These are phyloP conservation scores for Melaleuca quinquenervia DNA, from an alignment of 345 rosid genomes.

Conservation along the genomic window DNA sequence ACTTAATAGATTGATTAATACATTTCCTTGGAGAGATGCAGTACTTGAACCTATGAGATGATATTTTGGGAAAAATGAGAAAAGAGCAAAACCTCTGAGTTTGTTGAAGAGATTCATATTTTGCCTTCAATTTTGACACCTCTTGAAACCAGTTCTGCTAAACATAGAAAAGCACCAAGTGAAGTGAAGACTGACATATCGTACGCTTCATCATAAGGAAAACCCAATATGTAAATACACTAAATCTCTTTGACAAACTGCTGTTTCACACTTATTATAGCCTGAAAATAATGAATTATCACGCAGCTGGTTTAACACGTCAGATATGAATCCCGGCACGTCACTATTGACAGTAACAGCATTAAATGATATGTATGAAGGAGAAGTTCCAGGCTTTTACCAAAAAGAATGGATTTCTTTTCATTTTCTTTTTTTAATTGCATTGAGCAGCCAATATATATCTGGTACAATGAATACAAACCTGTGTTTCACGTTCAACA, in stretches of 20 bases:
- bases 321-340: background rate
- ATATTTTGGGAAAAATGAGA: background rate
- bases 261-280: background rate
- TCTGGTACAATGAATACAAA: background rate
- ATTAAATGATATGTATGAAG: background rate
- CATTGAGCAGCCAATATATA: background rate
- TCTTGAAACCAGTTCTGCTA: constrained; percentile 75
- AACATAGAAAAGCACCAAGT: background rate
- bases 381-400: background rate
- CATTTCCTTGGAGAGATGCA: background rate
- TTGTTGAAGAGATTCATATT: constrained; percentile 71
- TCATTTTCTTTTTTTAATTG: too few species aligned
- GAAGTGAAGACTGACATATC: background rate
- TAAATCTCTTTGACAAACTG: background rate
- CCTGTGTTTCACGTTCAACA: constrained; percentile 65
- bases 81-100: constrained; percentile 48
- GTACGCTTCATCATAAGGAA: background rate
- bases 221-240: background rate
- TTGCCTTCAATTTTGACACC: constrained; percentile 57
- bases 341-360: background rate
- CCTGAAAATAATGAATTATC: background rate
- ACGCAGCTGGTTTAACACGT: background rate
- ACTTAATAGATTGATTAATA: background rate
- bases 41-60: background rate
- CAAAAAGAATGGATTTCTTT: background rate